Evolutionary conservation across 2,329 filamentous ascomycete genomes (phyloP), one percentile per base, ranked within the genome.

Genomic region (Bipolaris zeicola): DNA sequence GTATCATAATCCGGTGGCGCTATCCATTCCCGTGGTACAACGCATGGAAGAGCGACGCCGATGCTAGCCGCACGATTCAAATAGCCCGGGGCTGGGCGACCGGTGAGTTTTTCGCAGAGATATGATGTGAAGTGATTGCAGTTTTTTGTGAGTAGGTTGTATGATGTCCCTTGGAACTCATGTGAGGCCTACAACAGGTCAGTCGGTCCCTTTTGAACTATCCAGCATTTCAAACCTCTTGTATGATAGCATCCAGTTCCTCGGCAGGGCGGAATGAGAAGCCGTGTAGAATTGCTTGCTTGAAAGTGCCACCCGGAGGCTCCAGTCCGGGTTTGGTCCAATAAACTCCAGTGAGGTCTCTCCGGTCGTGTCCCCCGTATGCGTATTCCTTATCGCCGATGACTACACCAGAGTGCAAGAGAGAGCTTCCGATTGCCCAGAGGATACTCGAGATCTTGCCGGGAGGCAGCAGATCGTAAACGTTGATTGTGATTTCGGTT

Each of bases 81-180:
- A 89, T 91, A 96, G 16, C 76, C 77, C 0, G 91, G 91, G 0
- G 89, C 89, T 1, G 86, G 79, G 43, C 85, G 83, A 5, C 87
- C 86, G 1, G 90, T 94, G 52, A 96, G 82, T 63, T 85, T 85
- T 72, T 88, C 81, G 76, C 89, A 92, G 16, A 96, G 82, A 67
- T 89, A 86, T 18, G 86, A 87, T 2, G 91, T 94, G 73, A 96
- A 96, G 74, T 96, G 91, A 74, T 96, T 96, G 82, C 91, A 96
- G 76, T 96, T 96, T 66, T 87, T 87, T 18, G 88, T 92, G 42
- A 96, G 82, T 13, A 96, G 83, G 69, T 95, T 94, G 76, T 96
- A 95, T 13, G 84, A 84, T 0, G 87, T 87, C 22, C 91, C 91
- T 54, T 87, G 82, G 67, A 95, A 96, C 64, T 88, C 83, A 39